phyloP scores from a whole-genome alignment of 192 early-diverging fungal genomes.

The Chytriomyces confervae region DNA sequence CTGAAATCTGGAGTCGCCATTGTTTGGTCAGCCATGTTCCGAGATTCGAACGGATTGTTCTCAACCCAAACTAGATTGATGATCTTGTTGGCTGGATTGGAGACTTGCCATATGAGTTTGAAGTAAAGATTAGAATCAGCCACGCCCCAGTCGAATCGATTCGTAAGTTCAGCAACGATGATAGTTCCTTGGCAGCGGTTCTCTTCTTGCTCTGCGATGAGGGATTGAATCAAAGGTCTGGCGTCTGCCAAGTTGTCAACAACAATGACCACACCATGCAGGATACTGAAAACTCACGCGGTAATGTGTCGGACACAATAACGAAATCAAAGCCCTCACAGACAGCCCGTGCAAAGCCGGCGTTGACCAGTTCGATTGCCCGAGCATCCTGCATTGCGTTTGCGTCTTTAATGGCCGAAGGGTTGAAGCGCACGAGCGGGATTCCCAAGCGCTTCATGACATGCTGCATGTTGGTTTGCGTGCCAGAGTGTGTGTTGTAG shows the following conservation, averaged over 20 bases:
- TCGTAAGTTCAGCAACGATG: neutral
- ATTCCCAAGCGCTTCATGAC: neutral
- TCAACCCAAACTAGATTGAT: neutral
- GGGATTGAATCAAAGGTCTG: neutral
- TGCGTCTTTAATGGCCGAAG: neutral
- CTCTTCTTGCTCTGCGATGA: neutral
- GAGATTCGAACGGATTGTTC: constrained; percentile 5
- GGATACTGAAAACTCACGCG: neutral
- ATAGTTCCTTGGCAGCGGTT: neutral
- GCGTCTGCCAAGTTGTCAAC: neutral
- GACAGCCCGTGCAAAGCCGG: neutral
- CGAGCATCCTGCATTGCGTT: neutral
- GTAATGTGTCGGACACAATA: neutral
- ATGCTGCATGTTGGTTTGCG: neutral
- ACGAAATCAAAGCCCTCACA: neutral
- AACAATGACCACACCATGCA: neutral
- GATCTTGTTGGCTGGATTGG: neutral
- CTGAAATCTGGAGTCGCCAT: constrained; percentile 16
- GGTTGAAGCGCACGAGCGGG: neutral
- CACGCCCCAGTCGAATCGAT: constrained; percentile 4
- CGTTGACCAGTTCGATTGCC: neutral
- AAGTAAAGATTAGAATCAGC: neutral
- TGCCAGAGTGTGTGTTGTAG: constrained; percentile 27
- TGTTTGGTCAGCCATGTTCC: constrained; percentile 12
- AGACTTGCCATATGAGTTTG: neutral